phyloP scores from a whole-genome alignment of 208 protist species.

The Strigomonas oncopelti region DNA sequence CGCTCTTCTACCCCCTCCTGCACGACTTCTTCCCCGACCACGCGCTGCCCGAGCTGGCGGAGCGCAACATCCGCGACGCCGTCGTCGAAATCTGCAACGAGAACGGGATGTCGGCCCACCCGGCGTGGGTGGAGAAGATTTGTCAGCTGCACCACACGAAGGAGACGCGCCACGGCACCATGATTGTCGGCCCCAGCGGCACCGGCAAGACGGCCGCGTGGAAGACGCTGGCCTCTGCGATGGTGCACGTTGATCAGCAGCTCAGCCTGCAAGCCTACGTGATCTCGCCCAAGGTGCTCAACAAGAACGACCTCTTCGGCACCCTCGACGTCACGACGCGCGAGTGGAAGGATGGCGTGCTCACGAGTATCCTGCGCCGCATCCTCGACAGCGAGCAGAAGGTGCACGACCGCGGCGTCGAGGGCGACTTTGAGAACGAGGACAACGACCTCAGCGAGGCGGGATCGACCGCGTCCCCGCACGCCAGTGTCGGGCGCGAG shows the following conservation, averaged over 20 bases:
- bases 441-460: slow-evolving; percentile 31
- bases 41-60: slow-evolving; percentile 31
- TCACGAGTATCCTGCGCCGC: slow-evolving; percentile 96
- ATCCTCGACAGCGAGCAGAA: slow-evolving; percentile 93
- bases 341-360: slow-evolving; percentile 99
- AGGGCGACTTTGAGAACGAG: slow-evolving; percentile 29
- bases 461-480: slow-evolving; percentile 5
- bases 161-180: slow-evolving; percentile 97
- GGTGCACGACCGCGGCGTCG: slow-evolving; percentile 23
- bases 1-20: slow-evolving; percentile 93
- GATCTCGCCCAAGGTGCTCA: slow-evolving; percentile 99
- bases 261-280: slow-evolving; percentile 91
- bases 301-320: slow-evolving; percentile 98
- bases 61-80: slow-evolving; percentile 57
- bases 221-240: slow-evolving; percentile 92
- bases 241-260: slow-evolving; percentile 69
- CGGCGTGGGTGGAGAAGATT: slow-evolving; percentile 96
- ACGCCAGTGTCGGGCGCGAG: not conserved
- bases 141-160: slow-evolving; percentile 97
- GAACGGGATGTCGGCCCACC: slow-evolving; percentile 43
- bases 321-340: slow-evolving; percentile 97
- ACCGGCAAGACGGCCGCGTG: slow-evolving; percentile 97
- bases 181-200: slow-evolving; percentile 98
- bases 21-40: slow-evolving; percentile 96
- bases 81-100: slow-evolving; percentile 83